Conservation (phyloP, 306 rosid species). For the Styphnolobium japonicum region DNA sequence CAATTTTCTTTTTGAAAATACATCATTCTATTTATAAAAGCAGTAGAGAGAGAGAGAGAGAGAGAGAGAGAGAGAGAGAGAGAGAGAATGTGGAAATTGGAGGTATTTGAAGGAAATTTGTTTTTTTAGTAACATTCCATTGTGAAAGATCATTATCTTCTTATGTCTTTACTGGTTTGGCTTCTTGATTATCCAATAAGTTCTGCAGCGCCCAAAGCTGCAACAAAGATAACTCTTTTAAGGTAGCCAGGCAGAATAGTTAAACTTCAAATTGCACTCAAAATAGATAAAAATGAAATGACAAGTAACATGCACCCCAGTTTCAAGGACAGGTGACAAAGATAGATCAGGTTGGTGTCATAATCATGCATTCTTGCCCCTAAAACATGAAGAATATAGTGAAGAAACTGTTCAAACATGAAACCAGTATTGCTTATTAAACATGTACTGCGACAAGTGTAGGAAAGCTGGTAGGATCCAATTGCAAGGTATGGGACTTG, state of each 20-base stretch:
- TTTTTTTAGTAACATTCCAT: neutral
- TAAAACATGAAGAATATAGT: neutral
- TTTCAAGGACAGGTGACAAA: neutral
- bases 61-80: no score
- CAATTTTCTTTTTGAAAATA: neutral
- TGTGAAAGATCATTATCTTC: neutral
- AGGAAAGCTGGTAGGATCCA: no score
- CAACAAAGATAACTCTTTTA: neutral
- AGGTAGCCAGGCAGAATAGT: neutral
- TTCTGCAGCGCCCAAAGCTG: neutral
- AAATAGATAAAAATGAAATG: neutral
- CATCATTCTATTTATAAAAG: neutral
- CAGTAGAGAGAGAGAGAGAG: no score
- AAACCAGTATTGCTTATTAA: neutral
- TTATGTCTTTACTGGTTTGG: neutral
- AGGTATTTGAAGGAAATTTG: neutral
- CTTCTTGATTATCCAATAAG: constrained; percentile 3
- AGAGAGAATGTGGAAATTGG: no score
- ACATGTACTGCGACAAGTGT: neutral
- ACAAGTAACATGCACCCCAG: neutral
- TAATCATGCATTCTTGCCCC: neutral
- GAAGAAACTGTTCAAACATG: neutral
- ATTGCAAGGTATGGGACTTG: no score
- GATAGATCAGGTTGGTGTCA: neutral
- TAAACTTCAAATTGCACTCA: neutral